These are phyloP conservation scores for Candida odintsovae DNA, from an alignment of 805 yeast species.

Conservation along the genomic window DNA sequence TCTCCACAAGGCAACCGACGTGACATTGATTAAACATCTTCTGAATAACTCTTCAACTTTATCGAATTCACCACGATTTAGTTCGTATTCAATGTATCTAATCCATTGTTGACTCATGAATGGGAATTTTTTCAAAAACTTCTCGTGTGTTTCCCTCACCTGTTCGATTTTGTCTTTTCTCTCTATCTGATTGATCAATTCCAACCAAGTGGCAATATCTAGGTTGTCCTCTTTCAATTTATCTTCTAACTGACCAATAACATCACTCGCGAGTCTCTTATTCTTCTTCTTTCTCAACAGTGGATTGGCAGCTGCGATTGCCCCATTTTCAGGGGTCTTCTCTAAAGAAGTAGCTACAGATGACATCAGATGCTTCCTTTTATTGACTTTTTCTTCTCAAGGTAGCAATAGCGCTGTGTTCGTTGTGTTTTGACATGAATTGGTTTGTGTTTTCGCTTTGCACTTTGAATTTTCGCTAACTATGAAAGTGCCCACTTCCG, in stretches of 20 bases:
- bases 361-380: background rate
- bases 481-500: background rate
- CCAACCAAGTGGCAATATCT: slow-evolving; percentile 52
- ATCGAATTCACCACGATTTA: slow-evolving; percentile 58
- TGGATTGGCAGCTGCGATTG: background rate
- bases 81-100: slow-evolving; percentile 58
- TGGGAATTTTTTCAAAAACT: slow-evolving; percentile 60
- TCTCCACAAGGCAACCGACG: slow-evolving; percentile 67
- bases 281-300: slow-evolving; percentile 8
- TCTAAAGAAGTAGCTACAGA: background rate
- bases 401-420: background rate
- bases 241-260: slow-evolving; percentile 55
- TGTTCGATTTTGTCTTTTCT: slow-evolving; percentile 54
- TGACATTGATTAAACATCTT: slow-evolving; percentile 54
- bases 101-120: slow-evolving; percentile 72
- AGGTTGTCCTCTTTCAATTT: slow-evolving; percentile 45
- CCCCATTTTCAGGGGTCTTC: background rate
- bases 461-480: too few species aligned
- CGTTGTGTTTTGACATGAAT: background rate
- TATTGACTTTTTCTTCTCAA: background rate
- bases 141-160: slow-evolving; percentile 51
- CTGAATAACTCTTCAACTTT: slow-evolving; percentile 62
- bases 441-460: background rate
- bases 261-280: slow-evolving; percentile 32
- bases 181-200: slow-evolving; percentile 42